Conservation (phyloP, 148 eudicot genomes). For the Oxyria digyna region DNA sequence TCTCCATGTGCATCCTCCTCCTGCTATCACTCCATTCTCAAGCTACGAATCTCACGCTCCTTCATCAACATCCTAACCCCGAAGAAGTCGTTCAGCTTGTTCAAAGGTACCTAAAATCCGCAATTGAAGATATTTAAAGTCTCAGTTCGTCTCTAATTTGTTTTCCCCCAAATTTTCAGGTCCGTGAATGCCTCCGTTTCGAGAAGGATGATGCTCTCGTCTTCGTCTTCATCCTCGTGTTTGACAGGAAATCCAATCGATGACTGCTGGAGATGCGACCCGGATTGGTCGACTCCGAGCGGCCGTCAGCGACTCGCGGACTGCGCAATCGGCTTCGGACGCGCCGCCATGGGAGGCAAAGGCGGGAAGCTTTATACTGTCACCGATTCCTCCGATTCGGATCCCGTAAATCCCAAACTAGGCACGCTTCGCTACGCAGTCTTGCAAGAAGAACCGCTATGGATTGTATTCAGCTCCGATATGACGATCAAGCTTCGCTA, state of each 20-base stretch:
- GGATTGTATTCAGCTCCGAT: slow-evolving; percentile 38
- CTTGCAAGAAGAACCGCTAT: slow-evolving; percentile 38
- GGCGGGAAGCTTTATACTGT: slow-evolving; percentile 49
- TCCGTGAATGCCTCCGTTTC: slow-evolving; percentile 20
- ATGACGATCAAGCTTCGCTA: slow-evolving; percentile 45
- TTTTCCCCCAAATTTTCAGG: slow-evolving; percentile 11
- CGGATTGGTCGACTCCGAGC: slow-evolving; percentile 26
- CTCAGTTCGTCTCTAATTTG: background rate
- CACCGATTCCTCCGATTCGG: slow-evolving; percentile 53
- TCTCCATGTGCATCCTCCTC: slow-evolving; percentile 11
- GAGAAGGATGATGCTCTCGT: slow-evolving; percentile 20
- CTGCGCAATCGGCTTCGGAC: slow-evolving; percentile 49
- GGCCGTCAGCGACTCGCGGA: slow-evolving; percentile 51
- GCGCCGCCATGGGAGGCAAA: slow-evolving; percentile 36
- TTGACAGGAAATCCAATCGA: slow-evolving; percentile 53
- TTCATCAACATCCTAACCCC: slow-evolving; percentile 44
- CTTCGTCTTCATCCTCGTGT: slow-evolving; percentile 14
- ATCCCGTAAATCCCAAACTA: slow-evolving; percentile 33
- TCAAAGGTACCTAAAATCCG: slow-evolving; percentile 20
- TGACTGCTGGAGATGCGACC: slow-evolving; percentile 62
- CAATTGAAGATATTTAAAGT: background rate
- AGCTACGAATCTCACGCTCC: slow-evolving; percentile 25
- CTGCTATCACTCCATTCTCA: background rate
- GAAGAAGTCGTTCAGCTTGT: slow-evolving; percentile 32
- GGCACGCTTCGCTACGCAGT: slow-evolving; percentile 52